These are phyloP conservation scores for Fonsecaea nubica DNA, from an alignment of 2,329 filamentous ascomycete species.

Conservation along the genomic window DNA sequence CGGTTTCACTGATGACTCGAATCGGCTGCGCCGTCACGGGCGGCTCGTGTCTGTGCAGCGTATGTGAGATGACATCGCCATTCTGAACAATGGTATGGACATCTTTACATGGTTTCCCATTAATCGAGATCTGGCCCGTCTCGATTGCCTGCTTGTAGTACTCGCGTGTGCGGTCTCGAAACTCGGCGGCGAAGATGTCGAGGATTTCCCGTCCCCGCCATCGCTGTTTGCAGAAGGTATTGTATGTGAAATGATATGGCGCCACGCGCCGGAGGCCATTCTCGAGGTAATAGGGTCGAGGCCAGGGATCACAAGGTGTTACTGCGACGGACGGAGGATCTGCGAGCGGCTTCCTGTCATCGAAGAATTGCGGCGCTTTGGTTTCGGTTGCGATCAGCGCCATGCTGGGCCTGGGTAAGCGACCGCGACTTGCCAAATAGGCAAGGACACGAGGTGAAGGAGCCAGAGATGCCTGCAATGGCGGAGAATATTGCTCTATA, in stretches of 20 bases:
- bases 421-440: constrained; percentile 49
- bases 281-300: constrained; percentile 80
- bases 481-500: background rate
- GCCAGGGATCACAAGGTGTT: constrained; percentile 57
- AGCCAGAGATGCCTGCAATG: constrained; percentile 27
- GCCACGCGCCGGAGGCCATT: constrained; percentile 80
- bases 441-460: constrained; percentile 50
- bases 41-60: constrained; percentile 92
- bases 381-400: constrained; percentile 43
- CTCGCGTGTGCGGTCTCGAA: constrained; percentile 81
- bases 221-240: constrained; percentile 90
- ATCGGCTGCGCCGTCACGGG: constrained; percentile 84
- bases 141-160: constrained; percentile 88
- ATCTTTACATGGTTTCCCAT: constrained; percentile 68
- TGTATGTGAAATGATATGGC: constrained; percentile 93
- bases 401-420: constrained; percentile 47
- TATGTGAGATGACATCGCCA: constrained; percentile 90
- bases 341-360: constrained; percentile 33
- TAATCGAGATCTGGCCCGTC: constrained; percentile 77
- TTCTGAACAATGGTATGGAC: constrained; percentile 57
- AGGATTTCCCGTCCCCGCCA: constrained; percentile 84
- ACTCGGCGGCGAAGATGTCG: constrained; percentile 90
- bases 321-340: constrained; percentile 36
- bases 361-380: constrained; percentile 22
- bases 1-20: constrained; percentile 84